A percentile compares a stretch with the other conserved stretches of the same genome.
Evolutionary conservation across 1,284 basidiomycete genomes (phyloP).

Genomic region (Malassezia dermatis): DNA sequence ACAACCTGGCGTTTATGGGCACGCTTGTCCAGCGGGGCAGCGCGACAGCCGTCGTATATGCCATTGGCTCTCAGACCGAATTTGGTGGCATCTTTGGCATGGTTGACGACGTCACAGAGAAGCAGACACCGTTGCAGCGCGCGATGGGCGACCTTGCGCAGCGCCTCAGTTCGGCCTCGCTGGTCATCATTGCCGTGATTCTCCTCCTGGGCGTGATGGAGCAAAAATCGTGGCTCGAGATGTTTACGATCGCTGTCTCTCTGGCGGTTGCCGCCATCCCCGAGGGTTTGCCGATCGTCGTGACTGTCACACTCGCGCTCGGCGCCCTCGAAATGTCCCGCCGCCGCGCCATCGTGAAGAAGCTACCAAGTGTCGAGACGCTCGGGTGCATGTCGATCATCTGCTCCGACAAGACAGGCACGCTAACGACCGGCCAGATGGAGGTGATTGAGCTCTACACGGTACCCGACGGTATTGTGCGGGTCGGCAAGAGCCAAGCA

Average conservation of each 20-base stretch:
- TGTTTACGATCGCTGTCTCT: conserved; percentile 98
- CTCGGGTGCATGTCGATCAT: conserved; percentile 88
- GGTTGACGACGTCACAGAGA: conserved; percentile 95
- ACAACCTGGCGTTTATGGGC: conserved; percentile 90
- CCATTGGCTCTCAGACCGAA: conserved; percentile 77
- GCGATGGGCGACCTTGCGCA: conserved; percentile 95
- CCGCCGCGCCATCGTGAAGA: conserved; percentile 91
- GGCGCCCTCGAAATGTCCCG: conserved; percentile 89
- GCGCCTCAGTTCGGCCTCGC: conserved; percentile 77
- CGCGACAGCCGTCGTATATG: conserved; percentile 77
- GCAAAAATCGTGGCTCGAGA: conserved; percentile 80
- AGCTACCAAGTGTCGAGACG: conserved; percentile 85
- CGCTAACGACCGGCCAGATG: conserved; percentile 88
- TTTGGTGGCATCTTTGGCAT: conserved; percentile 94
- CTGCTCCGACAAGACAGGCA: conserved; percentile 96
- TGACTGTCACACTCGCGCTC: conserved; percentile 87
- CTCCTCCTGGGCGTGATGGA: conserved; percentile 82
- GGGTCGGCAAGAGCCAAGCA: conserved; percentile 52
- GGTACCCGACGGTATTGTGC: conserved; percentile 64
- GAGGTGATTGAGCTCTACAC: conserved; percentile 79
- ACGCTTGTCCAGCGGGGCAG: conserved; percentile 85
- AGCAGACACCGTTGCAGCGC: conserved; percentile 80
- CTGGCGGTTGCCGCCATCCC: conserved; percentile 94
- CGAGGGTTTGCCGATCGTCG: conserved; percentile 91
- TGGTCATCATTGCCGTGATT: conserved; percentile 83